phyloP scores from a whole-genome alignment of 345 rosid species.

The Populus tremula region DNA sequence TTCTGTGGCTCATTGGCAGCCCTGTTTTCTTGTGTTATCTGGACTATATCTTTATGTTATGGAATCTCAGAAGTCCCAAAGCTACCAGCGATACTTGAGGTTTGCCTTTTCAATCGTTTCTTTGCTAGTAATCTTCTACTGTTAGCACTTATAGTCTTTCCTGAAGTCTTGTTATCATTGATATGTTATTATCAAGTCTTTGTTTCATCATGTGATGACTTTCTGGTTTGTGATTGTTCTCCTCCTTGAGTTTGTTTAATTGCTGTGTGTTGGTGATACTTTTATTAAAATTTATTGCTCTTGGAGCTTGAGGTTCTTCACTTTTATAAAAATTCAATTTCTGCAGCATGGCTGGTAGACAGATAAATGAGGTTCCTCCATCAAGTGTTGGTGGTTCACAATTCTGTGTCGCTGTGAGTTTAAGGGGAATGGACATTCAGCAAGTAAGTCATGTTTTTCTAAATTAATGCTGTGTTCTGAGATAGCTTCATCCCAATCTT shows the following conservation, averaged over 20 bases:
- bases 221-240: not conserved
- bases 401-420: slow-evolving; percentile 74
- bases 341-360: slow-evolving; percentile 95
- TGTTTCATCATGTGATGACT: no score
- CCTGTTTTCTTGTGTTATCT: slow-evolving; percentile 81
- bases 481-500: not conserved
- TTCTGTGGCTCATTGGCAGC: slow-evolving; percentile 90
- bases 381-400: slow-evolving; percentile 80
- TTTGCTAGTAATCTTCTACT: not conserved
- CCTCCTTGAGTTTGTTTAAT: not conserved
- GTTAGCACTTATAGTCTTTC: not conserved
- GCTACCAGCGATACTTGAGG: slow-evolving; percentile 86
- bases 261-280: not conserved
- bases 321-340: slow-evolving; percentile 11
- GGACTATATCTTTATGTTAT: slow-evolving; percentile 78
- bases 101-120: slow-evolving; percentile 31
- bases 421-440: slow-evolving; percentile 70
- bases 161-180: not conserved
- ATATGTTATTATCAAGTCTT: no score
- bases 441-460: slow-evolving; percentile 49
- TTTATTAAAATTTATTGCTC: slow-evolving; percentile 13
- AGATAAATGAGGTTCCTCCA: slow-evolving; percentile 76
- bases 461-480: slow-evolving; percentile 1
- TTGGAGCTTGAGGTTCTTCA: slow-evolving; percentile 2
- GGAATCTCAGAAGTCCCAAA: slow-evolving; percentile 78